Conservation (phyloP, 1,284 basidiomycete species). For the Cutaneotrichosporon cyanovorans region DNA sequence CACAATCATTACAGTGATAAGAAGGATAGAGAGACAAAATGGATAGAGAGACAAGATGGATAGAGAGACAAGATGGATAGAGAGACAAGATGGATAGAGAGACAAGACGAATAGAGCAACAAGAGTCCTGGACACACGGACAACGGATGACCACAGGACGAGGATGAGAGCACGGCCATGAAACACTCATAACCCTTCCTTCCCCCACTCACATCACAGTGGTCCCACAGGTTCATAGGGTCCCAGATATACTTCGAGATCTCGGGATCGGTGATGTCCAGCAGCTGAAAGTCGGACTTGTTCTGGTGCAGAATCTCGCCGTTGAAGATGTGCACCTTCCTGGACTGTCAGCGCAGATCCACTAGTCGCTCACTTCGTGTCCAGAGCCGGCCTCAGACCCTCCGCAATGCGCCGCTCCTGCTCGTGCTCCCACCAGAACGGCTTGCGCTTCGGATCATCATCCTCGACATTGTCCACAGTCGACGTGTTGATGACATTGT, state of each 20-base stretch:
- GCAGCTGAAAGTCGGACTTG: constrained; percentile 84
- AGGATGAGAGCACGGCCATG: too few species aligned
- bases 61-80: too few species aligned
- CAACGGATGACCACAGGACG: too few species aligned
- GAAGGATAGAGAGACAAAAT: too few species aligned
- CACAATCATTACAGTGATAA: too few species aligned
- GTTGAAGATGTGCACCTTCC: constrained; percentile 73
- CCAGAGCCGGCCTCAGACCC: constrained; percentile 29
- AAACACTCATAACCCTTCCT: too few species aligned
- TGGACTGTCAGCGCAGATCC: background rate
- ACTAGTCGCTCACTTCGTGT: constrained; percentile 21
- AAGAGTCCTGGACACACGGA: too few species aligned
- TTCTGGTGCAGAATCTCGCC: constrained; percentile 69
- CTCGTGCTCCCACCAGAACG: constrained; percentile 32
- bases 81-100: too few species aligned
- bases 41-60: too few species aligned
- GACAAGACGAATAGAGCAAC: too few species aligned
- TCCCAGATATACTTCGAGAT: constrained; percentile 70
- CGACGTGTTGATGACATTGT: constrained; percentile 21
- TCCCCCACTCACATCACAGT: constrained; percentile 57
- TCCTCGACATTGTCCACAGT: constrained; percentile 23
- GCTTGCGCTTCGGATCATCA: constrained; percentile 19
- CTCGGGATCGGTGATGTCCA: constrained; percentile 81
- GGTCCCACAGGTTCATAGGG: constrained; percentile 54
- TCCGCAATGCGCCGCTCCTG: constrained; percentile 24